Evolutionary conservation across 164 flowering plant genomes (phyloP), one percentile per base, ranked within the genome.

Genomic region (Sextonia rubra): DNA sequence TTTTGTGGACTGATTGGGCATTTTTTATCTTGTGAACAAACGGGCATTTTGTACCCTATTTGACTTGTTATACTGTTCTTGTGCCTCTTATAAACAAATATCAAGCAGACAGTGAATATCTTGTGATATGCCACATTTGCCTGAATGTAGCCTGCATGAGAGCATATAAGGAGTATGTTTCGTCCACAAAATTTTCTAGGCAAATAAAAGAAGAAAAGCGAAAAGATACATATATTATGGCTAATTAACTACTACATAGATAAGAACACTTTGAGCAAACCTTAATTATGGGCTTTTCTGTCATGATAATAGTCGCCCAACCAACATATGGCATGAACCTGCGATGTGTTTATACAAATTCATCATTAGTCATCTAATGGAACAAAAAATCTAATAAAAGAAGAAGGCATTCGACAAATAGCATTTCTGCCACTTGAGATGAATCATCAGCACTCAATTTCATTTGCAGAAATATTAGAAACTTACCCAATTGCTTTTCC

Each of bases 251-350:
- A 44, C 47, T 47, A 30, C 15, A 26, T 22, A 25, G 15, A 12
- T 22, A 12, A 52, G 5, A 32, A 70, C 17, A 6, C 12, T 7
- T 7, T 12, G 32, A 44, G 20, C 75, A 71, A 65, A 78, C 83
- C 83, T 81, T 78, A 65, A 81, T 49, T 11, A 74, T 30, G 44
- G 81, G 81, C 71, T 71, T 68, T 48, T 78, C 79, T 0, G 73
- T 71, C 81, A 81, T 70, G n/a, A 79, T 74, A 60, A 81, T 81
- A 17, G 78, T 81, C 3, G 64, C 66, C 78, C 80, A 81, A 47
- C 84, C 84, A 47, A 66, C 70, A 24, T 77, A 81, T 30, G 81
- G 82, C 20, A 81, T 60, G 52, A 71, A 66, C 74, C 84, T 81
- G 63, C 49, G 55, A 68, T 18, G 47, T 27, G 52, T 25, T 68